Conservation (phyloP, 495 filamentous ascomycete genomes). For the Tuber borchii region DNA sequence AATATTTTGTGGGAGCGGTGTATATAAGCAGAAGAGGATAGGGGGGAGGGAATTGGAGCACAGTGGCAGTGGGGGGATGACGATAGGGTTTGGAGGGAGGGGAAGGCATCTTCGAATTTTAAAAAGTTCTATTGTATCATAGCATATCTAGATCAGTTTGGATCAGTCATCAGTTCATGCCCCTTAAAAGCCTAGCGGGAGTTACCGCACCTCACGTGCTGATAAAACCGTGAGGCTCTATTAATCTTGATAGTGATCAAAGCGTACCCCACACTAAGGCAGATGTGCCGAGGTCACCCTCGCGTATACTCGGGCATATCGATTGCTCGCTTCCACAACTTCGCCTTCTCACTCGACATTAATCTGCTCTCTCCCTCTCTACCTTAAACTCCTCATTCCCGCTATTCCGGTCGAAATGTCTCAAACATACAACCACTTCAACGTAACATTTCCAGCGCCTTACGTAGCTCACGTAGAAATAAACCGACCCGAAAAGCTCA, state of each 20-base stretch:
- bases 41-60: not conserved
- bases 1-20: not conserved
- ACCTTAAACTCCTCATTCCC: not conserved
- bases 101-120: no score
- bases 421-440: constrained; percentile 61
- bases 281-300: not conserved
- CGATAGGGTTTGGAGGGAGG: no score
- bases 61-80: not conserved
- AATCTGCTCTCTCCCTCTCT: not conserved
- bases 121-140: no score
- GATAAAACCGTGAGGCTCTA: not conserved
- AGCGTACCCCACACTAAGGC: not conserved
- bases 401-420: not conserved
- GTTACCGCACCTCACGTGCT: not conserved
- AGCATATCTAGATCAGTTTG: not conserved
- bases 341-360: not conserved
- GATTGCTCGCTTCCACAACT: not conserved
- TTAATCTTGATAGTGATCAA: not conserved
- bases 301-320: not conserved
- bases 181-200: not conserved
- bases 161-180: not conserved
- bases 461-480: constrained; percentile 89
- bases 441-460: constrained; percentile 60
- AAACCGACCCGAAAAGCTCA: constrained; percentile 82
- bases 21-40: not conserved